These are phyloP conservation scores for Rhynchospora pubera DNA, from an alignment of 176 grass and related monocot genomes.

Conservation along the genomic window DNA sequence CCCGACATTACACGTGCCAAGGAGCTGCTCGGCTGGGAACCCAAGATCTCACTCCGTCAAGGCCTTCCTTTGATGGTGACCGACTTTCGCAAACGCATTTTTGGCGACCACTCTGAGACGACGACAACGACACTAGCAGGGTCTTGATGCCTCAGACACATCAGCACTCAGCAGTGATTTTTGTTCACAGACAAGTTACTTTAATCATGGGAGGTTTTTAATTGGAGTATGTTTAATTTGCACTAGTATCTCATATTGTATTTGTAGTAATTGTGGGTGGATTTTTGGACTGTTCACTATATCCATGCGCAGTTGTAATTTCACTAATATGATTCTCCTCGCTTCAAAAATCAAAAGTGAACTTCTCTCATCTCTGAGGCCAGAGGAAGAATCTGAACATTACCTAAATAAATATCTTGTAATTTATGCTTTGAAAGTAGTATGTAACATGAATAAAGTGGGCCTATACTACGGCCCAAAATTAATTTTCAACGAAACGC, in stretches of 20 bases:
- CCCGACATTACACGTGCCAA: conserved; percentile 76
- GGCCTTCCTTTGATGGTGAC: conserved; percentile 83
- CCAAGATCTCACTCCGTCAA: conserved; percentile 59
- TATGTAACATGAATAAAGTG: neutral
- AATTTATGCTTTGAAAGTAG: too few species aligned
- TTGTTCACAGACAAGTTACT: too few species aligned
- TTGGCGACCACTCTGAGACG: conserved; percentile 39
- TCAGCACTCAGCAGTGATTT: too few species aligned
- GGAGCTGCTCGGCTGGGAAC: conserved; percentile 74
- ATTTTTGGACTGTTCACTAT: too few species aligned
- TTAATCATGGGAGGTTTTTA: neutral
- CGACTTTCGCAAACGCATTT: conserved; percentile 78
- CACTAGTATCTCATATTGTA: neutral
- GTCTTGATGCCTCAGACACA: neutral
- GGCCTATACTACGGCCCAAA: neutral
- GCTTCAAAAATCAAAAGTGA: neutral
- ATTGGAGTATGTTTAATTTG: neutral
- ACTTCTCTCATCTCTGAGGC: too few species aligned
- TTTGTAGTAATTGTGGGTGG: too few species aligned
- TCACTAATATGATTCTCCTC: neutral
- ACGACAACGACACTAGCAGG: neutral
- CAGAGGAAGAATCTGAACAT: neutral
- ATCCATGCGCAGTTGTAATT: neutral
- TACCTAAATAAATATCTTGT: neutral
- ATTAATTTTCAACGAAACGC: neutral